phyloP scores from a whole-genome alignment of 306 rosid species.

The Vigna mungo region DNA sequence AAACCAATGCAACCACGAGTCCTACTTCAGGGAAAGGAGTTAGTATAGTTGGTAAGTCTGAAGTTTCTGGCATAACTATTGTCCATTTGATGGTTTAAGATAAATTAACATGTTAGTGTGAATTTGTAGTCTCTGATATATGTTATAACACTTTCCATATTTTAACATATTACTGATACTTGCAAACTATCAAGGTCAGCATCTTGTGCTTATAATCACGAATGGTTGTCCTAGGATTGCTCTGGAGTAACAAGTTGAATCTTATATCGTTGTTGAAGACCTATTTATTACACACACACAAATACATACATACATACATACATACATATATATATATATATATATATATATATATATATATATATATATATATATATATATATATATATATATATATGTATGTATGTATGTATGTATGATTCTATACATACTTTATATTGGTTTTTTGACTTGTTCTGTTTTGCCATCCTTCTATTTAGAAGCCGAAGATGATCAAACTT shows the following conservation, averaged over 20 bases:
- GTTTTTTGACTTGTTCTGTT: constrained; percentile 39
- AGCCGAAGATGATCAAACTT: constrained; percentile 43
- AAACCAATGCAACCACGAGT: constrained; percentile 12
- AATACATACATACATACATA: too few relatives aligned
- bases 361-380: background rate
- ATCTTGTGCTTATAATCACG: background rate
- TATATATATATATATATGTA: background rate
- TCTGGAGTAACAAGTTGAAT: constrained; percentile 3
- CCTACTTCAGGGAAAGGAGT: constrained; percentile 45
- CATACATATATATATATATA: too few relatives aligned
- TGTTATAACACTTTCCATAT: constrained; percentile 1
- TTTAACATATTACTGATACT: background rate
- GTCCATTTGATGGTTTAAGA: constrained; percentile 16
- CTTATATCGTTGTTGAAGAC: constrained; percentile 11
- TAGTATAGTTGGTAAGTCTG: constrained; percentile 43
- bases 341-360: background rate
- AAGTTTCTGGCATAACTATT: constrained; percentile 2
- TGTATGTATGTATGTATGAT: background rate
- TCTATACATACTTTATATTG: constrained; percentile 32
- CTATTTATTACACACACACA: background rate
- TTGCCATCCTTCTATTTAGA: constrained; percentile 48
- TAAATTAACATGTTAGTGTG: constrained; percentile 22
- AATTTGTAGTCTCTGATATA: constrained; percentile 1
- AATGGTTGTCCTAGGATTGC: background rate
- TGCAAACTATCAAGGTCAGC: background rate